Evolutionary conservation across 2,329 filamentous ascomycete species (phyloP).

Genomic region (Trichoderma hamatum): DNA sequence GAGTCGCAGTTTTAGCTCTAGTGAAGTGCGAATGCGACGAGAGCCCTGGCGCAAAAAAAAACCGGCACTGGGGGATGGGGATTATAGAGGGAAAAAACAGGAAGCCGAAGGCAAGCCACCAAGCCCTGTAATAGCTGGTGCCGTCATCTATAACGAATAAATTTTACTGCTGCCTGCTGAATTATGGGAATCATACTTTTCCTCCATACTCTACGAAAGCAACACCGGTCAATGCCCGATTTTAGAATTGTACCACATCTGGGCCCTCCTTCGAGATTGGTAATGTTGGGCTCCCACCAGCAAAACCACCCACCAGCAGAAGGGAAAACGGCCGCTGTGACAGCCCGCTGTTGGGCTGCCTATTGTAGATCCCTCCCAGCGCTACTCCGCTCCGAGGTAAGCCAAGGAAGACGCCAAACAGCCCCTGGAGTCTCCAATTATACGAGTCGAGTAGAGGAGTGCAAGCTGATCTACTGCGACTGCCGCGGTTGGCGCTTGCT

Average conservation of each 20-base stretch:
- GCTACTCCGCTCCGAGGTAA: constrained; percentile 18
- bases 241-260: neutral
- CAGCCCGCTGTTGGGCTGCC: neutral
- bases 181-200: neutral
- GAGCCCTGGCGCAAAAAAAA: constrained; percentile 20
- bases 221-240: neutral
- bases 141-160: neutral
- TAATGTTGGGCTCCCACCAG: neutral
- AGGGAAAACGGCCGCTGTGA: neutral
- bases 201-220: neutral
- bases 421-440: neutral
- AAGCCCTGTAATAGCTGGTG: neutral
- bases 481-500: neutral
- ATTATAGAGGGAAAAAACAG: neutral
- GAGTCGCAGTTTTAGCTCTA: constrained; percentile 15
- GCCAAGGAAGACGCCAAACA: neutral
- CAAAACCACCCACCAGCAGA: neutral
- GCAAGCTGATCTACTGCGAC: neutral
- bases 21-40: constrained; percentile 23
- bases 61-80: neutral
- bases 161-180: neutral
- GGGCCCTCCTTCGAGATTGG: neutral
- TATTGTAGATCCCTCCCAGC: constrained; percentile 8
- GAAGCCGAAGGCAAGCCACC: constrained; percentile 8
- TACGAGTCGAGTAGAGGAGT: neutral